Conservation (phyloP, 352 stramenopile genomes). For the Peronospora destructor region DNA sequence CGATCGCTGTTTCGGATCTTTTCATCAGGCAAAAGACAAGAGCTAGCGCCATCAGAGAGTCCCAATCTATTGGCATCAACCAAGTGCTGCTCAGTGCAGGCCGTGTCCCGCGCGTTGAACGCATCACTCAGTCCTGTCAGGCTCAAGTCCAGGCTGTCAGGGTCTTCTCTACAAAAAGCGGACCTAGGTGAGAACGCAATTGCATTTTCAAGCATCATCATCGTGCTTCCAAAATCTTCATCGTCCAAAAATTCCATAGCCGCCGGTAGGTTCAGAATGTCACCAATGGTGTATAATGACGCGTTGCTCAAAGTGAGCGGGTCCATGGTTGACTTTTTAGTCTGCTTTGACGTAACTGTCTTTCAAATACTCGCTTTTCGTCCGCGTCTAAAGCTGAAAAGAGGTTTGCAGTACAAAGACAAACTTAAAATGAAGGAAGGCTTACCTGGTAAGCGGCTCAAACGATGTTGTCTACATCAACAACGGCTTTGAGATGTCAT, state of each 20-base stretch:
- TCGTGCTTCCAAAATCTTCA: constrained; percentile 58
- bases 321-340: constrained; percentile 18
- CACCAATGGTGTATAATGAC: constrained; percentile 32
- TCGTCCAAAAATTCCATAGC: constrained; percentile 49
- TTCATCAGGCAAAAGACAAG: constrained; percentile 32
- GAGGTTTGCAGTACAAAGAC: constrained; percentile 23
- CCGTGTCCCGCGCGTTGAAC: constrained; percentile 31
- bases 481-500: too few species aligned
- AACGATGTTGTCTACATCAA: too few species aligned
- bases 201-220: constrained; percentile 51
- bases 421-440: constrained; percentile 25
- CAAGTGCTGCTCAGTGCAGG: constrained; percentile 8
- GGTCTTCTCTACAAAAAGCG: constrained; percentile 26
- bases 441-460: background rate
- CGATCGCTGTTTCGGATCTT: constrained; percentile 30
- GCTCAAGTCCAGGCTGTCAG: constrained; percentile 41
- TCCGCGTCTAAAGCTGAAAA: constrained; percentile 1
- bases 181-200: constrained; percentile 14
- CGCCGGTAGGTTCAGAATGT: constrained; percentile 40
- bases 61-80: background rate
- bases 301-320: constrained; percentile 10
- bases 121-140: constrained; percentile 39
- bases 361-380: background rate
- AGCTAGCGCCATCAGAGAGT: constrained; percentile 1
- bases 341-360: constrained; percentile 2